A percentile compares a stretch with the other conserved stretches of the same genome.
Evolutionary conservation across 208 protist genomes (phyloP).

Genomic region (Acanthamoeba culbertsoni): DNA sequence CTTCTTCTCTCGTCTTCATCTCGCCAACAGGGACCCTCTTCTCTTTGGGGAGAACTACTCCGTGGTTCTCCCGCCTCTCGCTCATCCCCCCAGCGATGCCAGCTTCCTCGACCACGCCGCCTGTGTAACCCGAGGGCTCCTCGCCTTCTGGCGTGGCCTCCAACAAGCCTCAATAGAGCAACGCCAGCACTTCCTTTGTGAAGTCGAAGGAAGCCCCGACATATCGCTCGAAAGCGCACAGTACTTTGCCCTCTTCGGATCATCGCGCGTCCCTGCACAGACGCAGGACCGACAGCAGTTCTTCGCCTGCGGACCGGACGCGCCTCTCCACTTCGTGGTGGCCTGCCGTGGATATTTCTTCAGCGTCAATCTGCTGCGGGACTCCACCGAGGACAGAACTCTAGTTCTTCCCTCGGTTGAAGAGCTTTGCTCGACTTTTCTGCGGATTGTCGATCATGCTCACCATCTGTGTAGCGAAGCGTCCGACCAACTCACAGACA

Average conservation of each 20-base stretch:
- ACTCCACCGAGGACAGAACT: neutral
- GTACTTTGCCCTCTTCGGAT: too few species aligned
- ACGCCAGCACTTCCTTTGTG: too few species aligned
- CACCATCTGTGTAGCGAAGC: neutral
- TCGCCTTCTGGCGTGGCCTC: neutral
- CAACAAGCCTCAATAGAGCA: too few species aligned
- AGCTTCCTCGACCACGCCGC: neutral
- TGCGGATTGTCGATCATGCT: neutral
- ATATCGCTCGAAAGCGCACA: too few species aligned
- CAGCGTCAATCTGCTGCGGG: neutral
- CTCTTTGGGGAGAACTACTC: constrained; percentile 38
- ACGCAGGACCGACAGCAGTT: neutral
- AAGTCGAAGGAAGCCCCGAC: too few species aligned
- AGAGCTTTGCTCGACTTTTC: neutral
- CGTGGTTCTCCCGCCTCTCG: neutral
- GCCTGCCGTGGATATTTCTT: neutral
- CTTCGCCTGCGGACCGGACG: neutral
- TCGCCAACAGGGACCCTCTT: neutral
- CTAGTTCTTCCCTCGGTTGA: too few species aligned
- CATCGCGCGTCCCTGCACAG: neutral
- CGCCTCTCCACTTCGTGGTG: neutral
- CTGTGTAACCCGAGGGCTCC: neutral
- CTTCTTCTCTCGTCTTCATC: constrained; percentile 2
- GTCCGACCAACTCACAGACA: neutral
- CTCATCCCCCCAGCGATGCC: neutral